phyloP scores from a whole-genome alignment of 805 yeast genomes.

The Saccharomycopsis sp. region DNA sequence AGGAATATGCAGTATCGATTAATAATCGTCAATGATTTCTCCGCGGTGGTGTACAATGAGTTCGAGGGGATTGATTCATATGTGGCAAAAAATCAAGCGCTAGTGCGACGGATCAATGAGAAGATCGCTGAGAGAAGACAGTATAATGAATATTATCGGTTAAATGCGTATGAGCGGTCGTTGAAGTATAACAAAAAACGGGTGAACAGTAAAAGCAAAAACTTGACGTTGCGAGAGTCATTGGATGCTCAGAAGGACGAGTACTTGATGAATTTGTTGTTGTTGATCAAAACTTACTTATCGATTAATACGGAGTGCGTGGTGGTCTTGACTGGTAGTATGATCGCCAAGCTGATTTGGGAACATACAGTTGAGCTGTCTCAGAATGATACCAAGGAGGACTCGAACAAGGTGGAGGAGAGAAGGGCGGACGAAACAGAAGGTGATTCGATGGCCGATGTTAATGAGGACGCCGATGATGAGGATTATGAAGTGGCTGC shows the following conservation, averaged over 20 bases:
- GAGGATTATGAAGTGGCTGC: constrained; percentile 5
- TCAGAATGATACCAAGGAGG: not conserved
- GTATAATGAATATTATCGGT: constrained; percentile 13
- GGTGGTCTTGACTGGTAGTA: constrained; percentile 12
- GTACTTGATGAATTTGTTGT: constrained; percentile 3
- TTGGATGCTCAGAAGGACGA: constrained; percentile 11
- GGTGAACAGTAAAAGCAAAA: not conserved
- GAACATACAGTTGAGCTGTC: too few species aligned
- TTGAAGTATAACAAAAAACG: constrained; percentile 17
- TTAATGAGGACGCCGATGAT: not conserved
- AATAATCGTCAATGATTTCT: constrained; percentile 18
- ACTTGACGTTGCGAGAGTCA: constrained; percentile 6
- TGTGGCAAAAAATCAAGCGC: constrained; percentile 2
- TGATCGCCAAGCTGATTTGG: constrained; percentile 7
- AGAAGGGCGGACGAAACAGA: not conserved
- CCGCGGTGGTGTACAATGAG: constrained; percentile 10
- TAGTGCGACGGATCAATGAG: constrained; percentile 5
- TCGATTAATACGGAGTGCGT: constrained; percentile 9
- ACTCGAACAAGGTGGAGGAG: not conserved
- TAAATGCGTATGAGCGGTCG: constrained; percentile 8
- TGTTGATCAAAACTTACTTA: constrained; percentile 9
- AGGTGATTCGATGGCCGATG: too few species aligned
- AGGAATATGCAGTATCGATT: constrained; percentile 6
- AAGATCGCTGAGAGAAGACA: constrained; percentile 14
- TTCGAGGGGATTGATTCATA: constrained; percentile 10